Percentiles rank a stretch among this genome's conserved stretches.
Conservation (phyloP, 352 stramenopile species). For the Phytopythium cucurbitacearum region DNA sequence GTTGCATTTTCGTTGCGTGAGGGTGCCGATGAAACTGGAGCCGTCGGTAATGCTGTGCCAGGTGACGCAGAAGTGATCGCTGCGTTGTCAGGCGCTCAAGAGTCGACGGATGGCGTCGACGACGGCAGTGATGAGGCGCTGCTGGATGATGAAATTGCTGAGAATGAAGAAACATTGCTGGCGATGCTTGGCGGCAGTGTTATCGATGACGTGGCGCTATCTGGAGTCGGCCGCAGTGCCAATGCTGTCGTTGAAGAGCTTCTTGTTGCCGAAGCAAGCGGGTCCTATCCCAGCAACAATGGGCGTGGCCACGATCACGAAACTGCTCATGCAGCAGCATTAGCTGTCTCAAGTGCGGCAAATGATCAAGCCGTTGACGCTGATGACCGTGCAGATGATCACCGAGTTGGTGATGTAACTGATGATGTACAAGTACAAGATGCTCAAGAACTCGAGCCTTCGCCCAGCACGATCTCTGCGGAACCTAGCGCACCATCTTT, state of each 20-base stretch:
- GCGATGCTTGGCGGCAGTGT: slow-evolving; percentile 24
- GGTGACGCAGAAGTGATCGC: neutral
- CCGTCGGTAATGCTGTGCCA: slow-evolving; percentile 2
- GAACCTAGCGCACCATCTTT: slow-evolving; percentile 2
- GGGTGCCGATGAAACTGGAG: neutral
- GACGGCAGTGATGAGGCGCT: slow-evolving; percentile 9
- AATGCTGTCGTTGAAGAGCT: slow-evolving; percentile 7
- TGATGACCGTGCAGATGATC: neutral
- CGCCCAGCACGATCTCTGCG: neutral
- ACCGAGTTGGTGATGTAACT: no score
- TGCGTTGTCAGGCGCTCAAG: neutral
- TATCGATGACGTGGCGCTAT: slow-evolving; percentile 1
- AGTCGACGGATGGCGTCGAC: slow-evolving; percentile 6
- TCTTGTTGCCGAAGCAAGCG: slow-evolving; percentile 17
- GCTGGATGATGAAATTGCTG: slow-evolving; percentile 39
- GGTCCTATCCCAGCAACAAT: slow-evolving; percentile 16
- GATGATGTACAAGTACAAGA: neutral
- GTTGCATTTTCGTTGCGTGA: no score
- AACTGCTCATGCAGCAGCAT: neutral
- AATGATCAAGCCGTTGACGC: no score
- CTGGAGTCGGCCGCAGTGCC: no score
- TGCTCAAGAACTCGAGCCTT: neutral
- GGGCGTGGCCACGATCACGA: neutral
- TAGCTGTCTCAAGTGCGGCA: no score
- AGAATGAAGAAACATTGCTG: slow-evolving; percentile 58